Base-by-base conservation (phyloP, 2,329 filamentous ascomycete species). In the Hyphodiscus sp. region DNA sequence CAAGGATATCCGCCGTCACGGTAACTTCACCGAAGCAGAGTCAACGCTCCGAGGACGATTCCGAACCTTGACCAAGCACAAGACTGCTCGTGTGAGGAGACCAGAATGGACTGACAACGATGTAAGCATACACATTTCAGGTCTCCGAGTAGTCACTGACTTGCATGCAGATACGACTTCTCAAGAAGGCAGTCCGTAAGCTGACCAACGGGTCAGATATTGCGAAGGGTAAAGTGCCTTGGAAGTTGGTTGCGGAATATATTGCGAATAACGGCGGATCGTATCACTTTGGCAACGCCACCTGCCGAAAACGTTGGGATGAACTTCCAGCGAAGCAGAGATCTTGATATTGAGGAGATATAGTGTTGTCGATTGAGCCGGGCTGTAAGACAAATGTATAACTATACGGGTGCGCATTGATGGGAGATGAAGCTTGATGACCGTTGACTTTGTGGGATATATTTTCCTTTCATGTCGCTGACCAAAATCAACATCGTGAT, bases 1-100 rank as follows among this genome's bases (percentile, higher is more conserved):
- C 69, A 78, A 76, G 51, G 76, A 86, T 54, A 89, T 89, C 62
- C 77, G 77, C 41, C 61, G 65, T 7, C 63, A 70, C 18, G 80
- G 83, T 15, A 70, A 73, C 1, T 85, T 85, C 58, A 69, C 56
- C 20, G 83, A 87, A 61, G 82, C 85, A 1, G 86, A 89, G 69
- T 87, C 85, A 11, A 91, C 87, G 0, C 73, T 91, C 41, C 77
- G 87, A 15, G 87, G 87, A 0, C 77, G 86, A 0, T 82, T 79
- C 60, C 75, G 87, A 4, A 81, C 77, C 2, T 67, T 89, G 61
- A 87, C 81, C 8, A 89, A 88, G 70, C 69, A 71, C 13, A 81
- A 81, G 61, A 73, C 77, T 33, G 75, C 81, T 53, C 74, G 87
- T 6, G 79, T 87, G 2, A 75, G 87, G 8, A 83, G 80, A 67